Base-by-base conservation (phyloP, 2,329 filamentous ascomycete species). In the Diplodia corticola region DNA sequence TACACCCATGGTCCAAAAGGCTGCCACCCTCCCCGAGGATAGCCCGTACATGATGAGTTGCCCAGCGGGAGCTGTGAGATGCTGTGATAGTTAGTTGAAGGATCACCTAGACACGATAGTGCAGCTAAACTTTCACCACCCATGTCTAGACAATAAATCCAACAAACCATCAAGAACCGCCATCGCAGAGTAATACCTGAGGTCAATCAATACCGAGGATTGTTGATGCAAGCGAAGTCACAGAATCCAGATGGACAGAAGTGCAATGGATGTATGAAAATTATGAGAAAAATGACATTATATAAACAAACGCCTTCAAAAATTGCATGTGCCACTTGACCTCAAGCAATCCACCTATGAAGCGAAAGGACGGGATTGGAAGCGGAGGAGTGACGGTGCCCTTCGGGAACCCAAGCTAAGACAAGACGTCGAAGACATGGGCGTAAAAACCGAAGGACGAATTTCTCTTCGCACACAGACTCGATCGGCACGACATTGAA, bases 391-490 rank as follows among this genome's bases (percentile, higher is more conserved):
- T 53, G 64, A 49, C 46, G 46, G 33, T 53, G 46, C 40, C 40
- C 53, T 30, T 53, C 64, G 44, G 40, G 30, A 44, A 57, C 46
- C 64, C 53, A 60, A 46, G 28, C 54, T 20, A 53, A 60, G 54
- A 65, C 64, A 65, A 65, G 64, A 65, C 64, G 64, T 65, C 64
- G 10, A 60, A 50, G 30, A 24, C 44, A n/a, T 30, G n/a, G 64
- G 35, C 46, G 22, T 35, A 53, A 22, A 59, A 35, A 30, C 64
- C 64, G 40, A 60, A 26, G 30, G 64, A 22, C 33, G 15, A 9
- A 46, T 65, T 46, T 33, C 28, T 65, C 44, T 65, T 60, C 64
- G 64, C 64, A 59, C 64, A 60, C 64, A 65, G 64, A 65, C 64
- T 65, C 64, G 64, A 59, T 65, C 54, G 44, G 53, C 64, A 60